Percentiles rank a stretch among this genome's conserved stretches.
Conservation (phyloP, 441 rosid species). For the Pelargonium australe region DNA sequence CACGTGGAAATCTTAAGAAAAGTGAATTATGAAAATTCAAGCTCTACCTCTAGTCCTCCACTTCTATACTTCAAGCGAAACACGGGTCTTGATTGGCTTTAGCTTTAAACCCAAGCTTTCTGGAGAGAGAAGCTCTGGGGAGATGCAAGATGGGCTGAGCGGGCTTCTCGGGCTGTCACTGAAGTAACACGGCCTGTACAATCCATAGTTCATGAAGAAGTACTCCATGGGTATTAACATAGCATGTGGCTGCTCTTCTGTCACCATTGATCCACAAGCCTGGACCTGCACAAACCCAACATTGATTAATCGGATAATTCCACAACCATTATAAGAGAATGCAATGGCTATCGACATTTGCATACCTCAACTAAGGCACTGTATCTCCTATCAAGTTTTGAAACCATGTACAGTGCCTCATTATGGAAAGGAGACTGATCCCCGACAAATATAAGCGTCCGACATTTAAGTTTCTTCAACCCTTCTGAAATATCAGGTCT, state of each 20-base stretch:
- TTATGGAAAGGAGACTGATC: constrained; percentile 68
- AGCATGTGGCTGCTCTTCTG: constrained; percentile 95
- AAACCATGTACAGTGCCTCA: constrained; percentile 59
- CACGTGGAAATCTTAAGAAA: no score
- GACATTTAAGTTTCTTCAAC: constrained; percentile 63
- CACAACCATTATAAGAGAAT: neutral
- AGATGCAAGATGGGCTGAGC: constrained; percentile 69
- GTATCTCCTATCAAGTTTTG: constrained; percentile 55
- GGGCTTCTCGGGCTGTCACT: constrained; percentile 91
- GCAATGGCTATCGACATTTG: neutral
- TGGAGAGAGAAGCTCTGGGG: constrained; percentile 91
- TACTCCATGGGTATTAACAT: constrained; percentile 92
- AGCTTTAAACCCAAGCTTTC: constrained; percentile 97
- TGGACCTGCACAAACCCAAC: constrained; percentile 54
- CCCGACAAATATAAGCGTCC: constrained; percentile 70
- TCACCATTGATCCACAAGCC: constrained; percentile 90
- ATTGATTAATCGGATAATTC: neutral
- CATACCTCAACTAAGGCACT: no score
- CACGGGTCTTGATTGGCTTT: constrained; percentile 82
- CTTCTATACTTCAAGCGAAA: constrained; percentile 28
- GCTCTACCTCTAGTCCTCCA: neutral
- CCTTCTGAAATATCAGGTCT: constrained; percentile 66
- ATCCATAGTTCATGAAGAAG: constrained; percentile 71
- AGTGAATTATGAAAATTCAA: no score
- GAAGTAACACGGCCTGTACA: constrained; percentile 52